These are phyloP conservation scores for Zelopaecilomyces penicillatus DNA, from an alignment of 2,329 filamentous ascomycete species.

Conservation along the genomic window DNA sequence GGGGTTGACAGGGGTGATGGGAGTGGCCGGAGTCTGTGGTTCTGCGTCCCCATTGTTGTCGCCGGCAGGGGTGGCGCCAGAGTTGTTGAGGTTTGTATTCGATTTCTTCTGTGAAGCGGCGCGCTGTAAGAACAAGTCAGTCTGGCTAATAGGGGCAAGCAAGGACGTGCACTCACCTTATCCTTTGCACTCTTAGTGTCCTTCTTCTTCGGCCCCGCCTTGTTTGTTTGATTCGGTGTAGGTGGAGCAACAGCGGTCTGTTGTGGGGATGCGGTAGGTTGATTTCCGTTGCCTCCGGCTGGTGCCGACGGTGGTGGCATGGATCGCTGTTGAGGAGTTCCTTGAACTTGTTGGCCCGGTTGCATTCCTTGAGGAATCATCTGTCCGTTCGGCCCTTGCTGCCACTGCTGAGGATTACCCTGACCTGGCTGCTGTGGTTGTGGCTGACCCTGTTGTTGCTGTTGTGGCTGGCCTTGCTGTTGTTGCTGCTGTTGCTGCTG, in stretches of 20 bases:
- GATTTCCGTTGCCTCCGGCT: slow-evolving; percentile 38
- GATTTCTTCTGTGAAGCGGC: slow-evolving; percentile 55
- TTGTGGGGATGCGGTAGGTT: slow-evolving; percentile 53
- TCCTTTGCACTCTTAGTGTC: slow-evolving; percentile 54
- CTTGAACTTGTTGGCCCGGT: slow-evolving; percentile 44
- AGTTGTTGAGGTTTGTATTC: slow-evolving; percentile 41
- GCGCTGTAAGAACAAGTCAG: slow-evolving; percentile 25
- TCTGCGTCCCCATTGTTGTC: slow-evolving; percentile 50
- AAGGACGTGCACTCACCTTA: slow-evolving; percentile 48
- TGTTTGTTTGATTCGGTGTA: slow-evolving; percentile 65
- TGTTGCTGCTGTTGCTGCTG: slow-evolving; percentile 28
- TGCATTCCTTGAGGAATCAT: slow-evolving; percentile 33
- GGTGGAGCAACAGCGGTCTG: slow-evolving; percentile 61
- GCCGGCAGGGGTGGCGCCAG: slow-evolving; percentile 47
- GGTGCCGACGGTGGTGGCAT: slow-evolving; percentile 62
- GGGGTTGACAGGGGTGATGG: slow-evolving; percentile 47
- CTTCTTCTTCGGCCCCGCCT: slow-evolving; percentile 69
- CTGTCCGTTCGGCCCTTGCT: slow-evolving; percentile 32
- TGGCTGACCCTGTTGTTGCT: slow-evolving; percentile 26
- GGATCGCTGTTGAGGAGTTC: slow-evolving; percentile 62
- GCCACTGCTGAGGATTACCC: slow-evolving; percentile 30
- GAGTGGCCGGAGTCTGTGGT: slow-evolving; percentile 52
- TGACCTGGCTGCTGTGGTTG: slow-evolving; percentile 20
- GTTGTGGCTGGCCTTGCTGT: slow-evolving; percentile 17
- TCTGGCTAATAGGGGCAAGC: slow-evolving; percentile 7